Evolutionary conservation across 1,139 yeast species (phyloP).

Genomic region (Yamadazyma songkhlaensis): DNA sequence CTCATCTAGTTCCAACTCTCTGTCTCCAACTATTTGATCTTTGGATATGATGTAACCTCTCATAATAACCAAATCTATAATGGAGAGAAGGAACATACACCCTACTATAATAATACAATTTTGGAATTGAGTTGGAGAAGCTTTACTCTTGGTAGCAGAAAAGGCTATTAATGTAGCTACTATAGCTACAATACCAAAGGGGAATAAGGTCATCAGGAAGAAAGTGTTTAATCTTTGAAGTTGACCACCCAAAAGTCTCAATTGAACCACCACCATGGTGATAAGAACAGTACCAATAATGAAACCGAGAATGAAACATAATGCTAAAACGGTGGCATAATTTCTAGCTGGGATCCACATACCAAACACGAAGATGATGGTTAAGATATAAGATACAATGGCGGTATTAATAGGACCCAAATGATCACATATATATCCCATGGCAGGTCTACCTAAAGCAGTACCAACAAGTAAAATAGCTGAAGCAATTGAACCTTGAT

Average conservation of each 20-base stretch:
- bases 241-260: slow-evolving; percentile 36
- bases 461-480: slow-evolving; percentile 48
- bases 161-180: slow-evolving; percentile 48
- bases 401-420: slow-evolving; percentile 45
- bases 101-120: slow-evolving; percentile 49
- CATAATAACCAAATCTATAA: slow-evolving; percentile 26
- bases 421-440: slow-evolving; percentile 45
- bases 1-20: slow-evolving; percentile 1
- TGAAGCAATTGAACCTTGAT: slow-evolving; percentile 48
- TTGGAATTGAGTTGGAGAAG: slow-evolving; percentile 35
- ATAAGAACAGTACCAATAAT: slow-evolving; percentile 15
- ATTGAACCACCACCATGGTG: slow-evolving; percentile 11
- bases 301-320: slow-evolving; percentile 16
- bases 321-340: slow-evolving; percentile 42
- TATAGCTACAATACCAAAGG: slow-evolving; percentile 35
- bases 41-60: slow-evolving; percentile 41
- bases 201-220: slow-evolving; percentile 40
- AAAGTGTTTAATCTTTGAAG: slow-evolving; percentile 33
- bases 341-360: slow-evolving; percentile 65
- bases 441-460: slow-evolving; percentile 36
- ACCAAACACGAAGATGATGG: slow-evolving; percentile 42
- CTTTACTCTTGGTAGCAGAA: slow-evolving; percentile 5
- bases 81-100: slow-evolving; percentile 35
- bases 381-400: slow-evolving; percentile 26
- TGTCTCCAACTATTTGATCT: slow-evolving; percentile 21